Conservation (phyloP, 345 rosid genomes). For the Arabidopsis arenosa region DNA sequence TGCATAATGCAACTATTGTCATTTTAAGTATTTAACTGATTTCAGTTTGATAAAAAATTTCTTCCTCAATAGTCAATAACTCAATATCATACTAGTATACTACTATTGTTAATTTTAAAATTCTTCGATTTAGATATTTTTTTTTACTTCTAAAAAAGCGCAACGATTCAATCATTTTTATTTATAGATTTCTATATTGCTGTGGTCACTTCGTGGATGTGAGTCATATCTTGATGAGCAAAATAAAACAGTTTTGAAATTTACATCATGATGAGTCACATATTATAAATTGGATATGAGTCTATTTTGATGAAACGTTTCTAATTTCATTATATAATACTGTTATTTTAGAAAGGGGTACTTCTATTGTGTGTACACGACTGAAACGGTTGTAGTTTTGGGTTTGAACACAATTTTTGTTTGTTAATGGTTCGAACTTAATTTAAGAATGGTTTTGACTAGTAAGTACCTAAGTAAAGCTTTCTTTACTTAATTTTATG, state of each 20-base stretch:
- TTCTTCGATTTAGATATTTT: not conserved
- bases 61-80: not conserved
- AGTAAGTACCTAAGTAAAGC: not conserved
- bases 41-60: not conserved
- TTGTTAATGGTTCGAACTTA: not conserved
- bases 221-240: not conserved
- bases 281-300: not conserved
- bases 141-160: not conserved
- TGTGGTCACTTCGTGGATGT: too few relatives aligned
- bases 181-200: not conserved
- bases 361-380: slow-evolving; percentile 15
- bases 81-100: not conserved
- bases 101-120: slow-evolving; percentile 1
- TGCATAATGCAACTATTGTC: not conserved
- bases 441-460: slow-evolving; percentile 5
- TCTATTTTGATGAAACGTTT: slow-evolving; percentile 25
- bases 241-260: not conserved
- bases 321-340: not conserved
- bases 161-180: not conserved
- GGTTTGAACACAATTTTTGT: not conserved
- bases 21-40: slow-evolving; percentile 12
- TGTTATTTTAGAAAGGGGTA: not conserved
- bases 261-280: slow-evolving; percentile 10
- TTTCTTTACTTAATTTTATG: not conserved
- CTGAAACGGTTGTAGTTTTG: slow-evolving; percentile 16